Evolutionary conservation across 1,284 basidiomycete genomes (phyloP), one percentile per base, ranked within the genome.

Genomic region (Lignosus rhinocerotis): DNA sequence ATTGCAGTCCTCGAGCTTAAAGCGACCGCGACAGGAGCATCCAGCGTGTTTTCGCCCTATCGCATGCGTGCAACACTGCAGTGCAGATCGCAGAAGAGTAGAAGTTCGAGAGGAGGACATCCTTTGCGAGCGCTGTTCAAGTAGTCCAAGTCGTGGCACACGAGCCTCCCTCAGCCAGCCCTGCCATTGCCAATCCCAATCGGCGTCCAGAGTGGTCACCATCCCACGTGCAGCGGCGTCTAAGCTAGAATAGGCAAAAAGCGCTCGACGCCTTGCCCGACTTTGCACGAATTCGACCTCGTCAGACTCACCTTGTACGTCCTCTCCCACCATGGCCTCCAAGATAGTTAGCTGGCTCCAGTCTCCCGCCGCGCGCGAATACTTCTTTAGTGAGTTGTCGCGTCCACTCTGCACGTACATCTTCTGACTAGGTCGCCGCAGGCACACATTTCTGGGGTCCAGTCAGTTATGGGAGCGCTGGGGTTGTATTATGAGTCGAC

Each of bases 361-460:
- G 69, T 94, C 92, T 54, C 94, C 94, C 56, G 92, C 92, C 48
- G 92, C 90, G 19, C 82, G 92, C 68, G 85, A 94, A 67, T 97
- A 97, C 76, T 96, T 97, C 78, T 92, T 96, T 79, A 96, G 94
- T 95, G 62, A 66, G 92, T 84, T 1, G 5, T 32, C 45, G 14
- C 36, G 25, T 19, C 44, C 31, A 17, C 47, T 34, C 32, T 14
- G 7, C 30, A 38, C 19, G 48, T 21, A 53, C 19, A 25, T 53
- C 55, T 12, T 56, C 61, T 46, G 56, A 68, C 62, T 58, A 60
- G 47, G 48, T 41, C 44, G 16, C 25, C 25, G 12, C 56, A 96
- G 93, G 93, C 72, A 96, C 94, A 61, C 94, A 96, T 75, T 96
- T 96, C 80, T 96, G 94, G 93, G 94, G 94, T 68, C 93, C 93